Evolutionary conservation across 169 alveolate genomes (phyloP).

Genomic region (Eimeria zaria): DNA sequence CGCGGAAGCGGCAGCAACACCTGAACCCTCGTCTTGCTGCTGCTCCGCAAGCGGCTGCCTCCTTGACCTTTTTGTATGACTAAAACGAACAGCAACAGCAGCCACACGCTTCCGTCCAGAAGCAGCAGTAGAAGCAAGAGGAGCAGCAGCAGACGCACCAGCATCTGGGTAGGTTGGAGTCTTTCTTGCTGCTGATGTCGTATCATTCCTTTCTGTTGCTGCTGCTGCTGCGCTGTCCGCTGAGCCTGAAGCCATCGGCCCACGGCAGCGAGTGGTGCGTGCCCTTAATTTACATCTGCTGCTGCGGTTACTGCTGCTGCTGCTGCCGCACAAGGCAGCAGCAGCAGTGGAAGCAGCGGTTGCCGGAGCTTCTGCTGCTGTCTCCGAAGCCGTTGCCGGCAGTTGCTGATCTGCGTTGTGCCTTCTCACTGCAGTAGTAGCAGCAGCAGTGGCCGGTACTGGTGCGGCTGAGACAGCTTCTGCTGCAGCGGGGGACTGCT

Average conservation of each 20-base stretch:
- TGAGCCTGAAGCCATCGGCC: neutral
- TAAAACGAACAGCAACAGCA: neutral
- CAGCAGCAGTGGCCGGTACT: slow-evolving; percentile 38
- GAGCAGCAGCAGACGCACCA: slow-evolving; percentile 4
- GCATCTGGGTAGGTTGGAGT: neutral
- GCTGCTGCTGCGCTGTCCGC: neutral
- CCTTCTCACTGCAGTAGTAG: neutral
- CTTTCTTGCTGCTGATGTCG: neutral
- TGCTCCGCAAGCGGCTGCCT: slow-evolving; percentile 23
- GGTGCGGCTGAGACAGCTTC: slow-evolving; percentile 16
- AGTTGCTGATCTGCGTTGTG: neutral
- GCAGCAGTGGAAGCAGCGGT: slow-evolving; percentile 2
- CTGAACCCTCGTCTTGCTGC: neutral
- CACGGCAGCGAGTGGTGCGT: neutral
- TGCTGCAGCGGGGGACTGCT: slow-evolving; percentile 30
- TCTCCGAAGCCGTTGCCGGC: neutral
- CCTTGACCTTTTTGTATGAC: neutral
- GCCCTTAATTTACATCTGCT: slow-evolving; percentile 41
- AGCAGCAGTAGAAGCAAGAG: neutral
- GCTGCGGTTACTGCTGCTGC: slow-evolving; percentile 74
- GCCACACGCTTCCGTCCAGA: neutral
- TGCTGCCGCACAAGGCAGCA: slow-evolving; percentile 25
- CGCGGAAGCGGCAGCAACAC: neutral
- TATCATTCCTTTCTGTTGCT: neutral
- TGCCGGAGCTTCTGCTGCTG: slow-evolving; percentile 31